phyloP scores from a whole-genome alignment of 2,329 filamentous ascomycete genomes.

The Alternaria metachromatica region DNA sequence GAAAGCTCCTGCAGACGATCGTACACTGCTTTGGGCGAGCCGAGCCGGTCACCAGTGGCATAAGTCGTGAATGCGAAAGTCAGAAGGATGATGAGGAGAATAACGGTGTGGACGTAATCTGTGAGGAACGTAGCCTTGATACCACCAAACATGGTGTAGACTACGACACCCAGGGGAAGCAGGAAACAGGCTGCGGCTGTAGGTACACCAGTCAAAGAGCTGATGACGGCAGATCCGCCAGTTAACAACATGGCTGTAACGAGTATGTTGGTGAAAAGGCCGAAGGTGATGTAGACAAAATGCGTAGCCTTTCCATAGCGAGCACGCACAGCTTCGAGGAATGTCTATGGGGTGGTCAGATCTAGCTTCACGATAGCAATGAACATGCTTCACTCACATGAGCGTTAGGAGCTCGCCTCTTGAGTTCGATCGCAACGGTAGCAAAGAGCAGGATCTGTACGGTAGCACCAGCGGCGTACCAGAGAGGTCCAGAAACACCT shows the following conservation, averaged over 20 bases:
- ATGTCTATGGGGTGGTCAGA: slow-evolving; percentile 64
- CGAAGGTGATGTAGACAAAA: slow-evolving; percentile 80
- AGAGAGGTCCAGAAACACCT: slow-evolving; percentile 42
- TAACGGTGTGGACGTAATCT: slow-evolving; percentile 85
- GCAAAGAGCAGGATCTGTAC: slow-evolving; percentile 43
- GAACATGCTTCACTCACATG: slow-evolving; percentile 24
- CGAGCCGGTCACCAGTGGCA: slow-evolving; percentile 72
- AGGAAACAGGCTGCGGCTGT: slow-evolving; percentile 85
- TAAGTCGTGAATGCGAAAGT: slow-evolving; percentile 84
- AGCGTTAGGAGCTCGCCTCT: slow-evolving; percentile 42
- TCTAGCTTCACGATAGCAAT: rapidly evolving
- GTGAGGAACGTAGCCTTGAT: slow-evolving; percentile 77
- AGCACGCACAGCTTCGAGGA: slow-evolving; percentile 83
- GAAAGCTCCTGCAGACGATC: slow-evolving; percentile 76
- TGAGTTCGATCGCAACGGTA: slow-evolving; percentile 42
- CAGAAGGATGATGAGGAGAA: slow-evolving; percentile 82
- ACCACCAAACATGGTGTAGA: slow-evolving; percentile 77
- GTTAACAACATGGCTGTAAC: slow-evolving; percentile 92
- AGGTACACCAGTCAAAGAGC: slow-evolving; percentile 65
- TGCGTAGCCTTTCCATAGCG: slow-evolving; percentile 78
- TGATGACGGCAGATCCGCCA: slow-evolving; percentile 74
- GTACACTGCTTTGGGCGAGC: slow-evolving; percentile 78
- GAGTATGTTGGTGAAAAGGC: slow-evolving; percentile 79
- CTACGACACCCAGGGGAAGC: slow-evolving; percentile 78
- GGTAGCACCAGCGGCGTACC: slow-evolving; percentile 43